Conservation (phyloP, 495 filamentous ascomycete genomes). For the Penicillium soppii region DNA sequence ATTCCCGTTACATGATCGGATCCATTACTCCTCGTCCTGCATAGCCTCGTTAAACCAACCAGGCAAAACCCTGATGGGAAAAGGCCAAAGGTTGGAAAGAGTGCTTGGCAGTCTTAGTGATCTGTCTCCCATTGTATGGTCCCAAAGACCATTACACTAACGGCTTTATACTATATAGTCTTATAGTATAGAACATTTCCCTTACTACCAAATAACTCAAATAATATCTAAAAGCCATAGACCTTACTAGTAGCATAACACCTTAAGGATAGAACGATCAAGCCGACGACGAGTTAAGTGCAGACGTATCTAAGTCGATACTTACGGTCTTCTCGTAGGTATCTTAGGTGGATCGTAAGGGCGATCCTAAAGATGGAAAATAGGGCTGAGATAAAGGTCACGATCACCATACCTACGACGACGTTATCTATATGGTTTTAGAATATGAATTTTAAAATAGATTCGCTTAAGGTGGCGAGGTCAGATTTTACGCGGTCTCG, state of each 20-base stretch:
- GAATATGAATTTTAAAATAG: slow-evolving; percentile 1
- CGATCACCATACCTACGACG: not conserved
- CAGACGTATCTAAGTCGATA: not conserved
- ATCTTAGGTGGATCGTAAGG: not conserved
- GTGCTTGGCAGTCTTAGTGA: too few relatives aligned
- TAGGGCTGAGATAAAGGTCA: not conserved
- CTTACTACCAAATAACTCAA: slow-evolving; percentile 2
- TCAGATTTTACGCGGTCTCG: not conserved
- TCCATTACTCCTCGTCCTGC: too few relatives aligned
- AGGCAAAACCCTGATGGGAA: too few relatives aligned
- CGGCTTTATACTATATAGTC: slow-evolving; percentile 10
- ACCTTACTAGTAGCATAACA: slow-evolving; percentile 1
- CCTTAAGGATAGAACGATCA: not conserved
- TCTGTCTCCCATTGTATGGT: too few relatives aligned
- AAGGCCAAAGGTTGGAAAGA: too few relatives aligned
- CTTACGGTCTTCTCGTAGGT: not conserved
- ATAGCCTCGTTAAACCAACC: too few relatives aligned
- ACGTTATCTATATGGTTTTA: not conserved
- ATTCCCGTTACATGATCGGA: too few relatives aligned
- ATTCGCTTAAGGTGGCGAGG: not conserved
- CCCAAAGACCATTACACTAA: too few relatives aligned
- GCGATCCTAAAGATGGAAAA: not conserved
- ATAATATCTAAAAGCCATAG: slow-evolving; percentile 2
- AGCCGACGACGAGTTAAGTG: not conserved
- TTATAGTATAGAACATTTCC: slow-evolving; percentile 4